A percentile compares a stretch with the other conserved stretches of the same genome.
These are phyloP conservation scores for Alopecurus myosuroides DNA, from an alignment of 176 grass and related monocot species.

Conservation along the genomic window DNA sequence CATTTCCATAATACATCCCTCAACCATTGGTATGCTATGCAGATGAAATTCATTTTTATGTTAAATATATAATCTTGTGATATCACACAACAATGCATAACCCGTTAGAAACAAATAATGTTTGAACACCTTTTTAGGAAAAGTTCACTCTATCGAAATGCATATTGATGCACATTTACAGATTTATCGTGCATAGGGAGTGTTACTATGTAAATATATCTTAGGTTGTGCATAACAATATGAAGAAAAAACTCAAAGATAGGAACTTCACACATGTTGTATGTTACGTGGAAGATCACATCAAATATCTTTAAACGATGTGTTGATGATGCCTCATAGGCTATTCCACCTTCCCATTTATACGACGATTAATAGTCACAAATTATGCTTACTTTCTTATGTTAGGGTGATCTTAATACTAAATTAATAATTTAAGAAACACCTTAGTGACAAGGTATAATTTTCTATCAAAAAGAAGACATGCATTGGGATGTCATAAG, in stretches of 20 bases:
- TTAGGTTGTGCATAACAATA: neutral
- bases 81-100: neutral
- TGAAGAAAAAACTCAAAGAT: too few relatives aligned
- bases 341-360: too few relatives aligned
- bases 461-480: too few relatives aligned
- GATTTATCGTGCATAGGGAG: neutral
- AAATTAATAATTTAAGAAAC: too few relatives aligned
- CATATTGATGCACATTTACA: neutral
- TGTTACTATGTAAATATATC: neutral
- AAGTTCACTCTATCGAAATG: neutral
- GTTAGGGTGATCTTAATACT: too few relatives aligned
- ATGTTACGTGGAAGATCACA: neutral
- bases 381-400: too few relatives aligned
- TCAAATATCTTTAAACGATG: neutral
- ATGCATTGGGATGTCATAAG: too few relatives aligned
- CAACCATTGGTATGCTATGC: conserved; percentile 37
- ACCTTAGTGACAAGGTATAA: too few relatives aligned
- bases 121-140: neutral
- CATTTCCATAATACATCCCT: conserved; percentile 52
- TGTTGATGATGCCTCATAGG: neutral
- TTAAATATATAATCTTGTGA: conserved; percentile 44
- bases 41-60: conserved; percentile 62
- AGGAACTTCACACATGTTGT: neutral
- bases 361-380: too few relatives aligned
- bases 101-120: neutral